A percentile compares a stretch with the other conserved stretches of the same genome.
phyloP scores from a whole-genome alignment of 345 rosid genomes.

The Orychophragmus violaceus region DNA sequence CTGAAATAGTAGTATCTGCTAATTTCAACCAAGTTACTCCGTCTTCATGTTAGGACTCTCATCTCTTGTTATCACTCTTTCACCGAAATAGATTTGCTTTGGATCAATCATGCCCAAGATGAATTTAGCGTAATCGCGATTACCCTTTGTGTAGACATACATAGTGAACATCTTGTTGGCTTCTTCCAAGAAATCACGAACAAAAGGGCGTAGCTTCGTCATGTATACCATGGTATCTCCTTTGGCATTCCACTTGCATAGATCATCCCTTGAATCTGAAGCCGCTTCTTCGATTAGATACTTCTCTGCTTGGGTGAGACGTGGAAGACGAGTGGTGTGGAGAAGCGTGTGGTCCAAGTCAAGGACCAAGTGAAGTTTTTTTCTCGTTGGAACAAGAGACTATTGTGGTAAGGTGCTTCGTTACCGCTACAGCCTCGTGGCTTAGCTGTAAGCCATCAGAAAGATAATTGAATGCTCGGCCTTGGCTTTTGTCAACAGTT shows the following conservation, averaged over 20 bases:
- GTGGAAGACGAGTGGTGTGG: neutral
- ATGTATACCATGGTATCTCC: neutral
- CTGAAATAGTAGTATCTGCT: conserved; percentile 39
- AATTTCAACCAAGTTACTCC: conserved; percentile 17
- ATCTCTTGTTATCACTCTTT: neutral
- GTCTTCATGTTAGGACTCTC: neutral
- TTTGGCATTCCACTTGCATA: neutral
- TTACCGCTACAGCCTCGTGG: neutral
- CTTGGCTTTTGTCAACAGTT: neutral
- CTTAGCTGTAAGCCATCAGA: neutral
- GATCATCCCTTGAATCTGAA: neutral
- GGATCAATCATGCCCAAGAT: conserved; percentile 5
- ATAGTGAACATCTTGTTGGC: conserved; percentile 1
- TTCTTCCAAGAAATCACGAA: conserved; percentile 1
- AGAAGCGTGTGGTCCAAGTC: conserved; percentile 17
- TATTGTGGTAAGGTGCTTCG: neutral
- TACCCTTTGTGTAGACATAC: conserved; percentile 13
- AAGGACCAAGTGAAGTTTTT: conserved; percentile 7
- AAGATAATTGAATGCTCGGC: neutral
- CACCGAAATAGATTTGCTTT: neutral
- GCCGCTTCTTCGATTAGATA: neutral
- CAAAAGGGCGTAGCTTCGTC: conserved; percentile 10
- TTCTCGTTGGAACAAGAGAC: neutral
- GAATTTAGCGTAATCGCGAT: neutral
- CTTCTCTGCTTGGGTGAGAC: neutral